Percentiles rank a stretch among this genome's conserved stretches.
phyloP scores from a whole-genome alignment of 1,284 basidiomycete genomes.

The Melampsora americana region DNA sequence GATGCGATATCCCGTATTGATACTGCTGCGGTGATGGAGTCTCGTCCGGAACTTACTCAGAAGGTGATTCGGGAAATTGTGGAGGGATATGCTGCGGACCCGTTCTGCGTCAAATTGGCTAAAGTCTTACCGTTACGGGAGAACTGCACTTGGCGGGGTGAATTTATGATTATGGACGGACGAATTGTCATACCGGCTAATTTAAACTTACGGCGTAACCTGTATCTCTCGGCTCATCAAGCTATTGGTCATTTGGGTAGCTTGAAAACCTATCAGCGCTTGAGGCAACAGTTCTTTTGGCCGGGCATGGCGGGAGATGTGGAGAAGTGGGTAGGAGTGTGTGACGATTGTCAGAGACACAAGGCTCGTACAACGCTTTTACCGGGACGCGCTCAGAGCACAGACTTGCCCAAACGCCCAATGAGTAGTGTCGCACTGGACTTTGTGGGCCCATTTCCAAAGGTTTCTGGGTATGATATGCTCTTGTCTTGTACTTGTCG shows the following conservation, averaged over 20 bases:
- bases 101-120: not conserved
- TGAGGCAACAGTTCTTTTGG: not conserved
- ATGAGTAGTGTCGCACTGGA: not conserved
- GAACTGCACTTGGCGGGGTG: not conserved
- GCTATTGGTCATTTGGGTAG: not conserved
- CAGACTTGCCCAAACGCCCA: not conserved
- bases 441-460: not conserved
- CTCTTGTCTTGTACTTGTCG: not conserved
- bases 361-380: not conserved
- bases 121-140: not conserved
- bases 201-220: not conserved
- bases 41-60: not conserved
- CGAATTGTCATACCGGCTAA: not conserved
- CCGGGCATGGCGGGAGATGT: not conserved
- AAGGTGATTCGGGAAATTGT: not conserved
- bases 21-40: not conserved
- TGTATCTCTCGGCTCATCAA: not conserved
- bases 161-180: not conserved
- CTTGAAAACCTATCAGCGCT: not conserved
- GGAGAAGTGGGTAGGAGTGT: not conserved
- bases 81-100: not conserved
- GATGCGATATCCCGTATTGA: not conserved
- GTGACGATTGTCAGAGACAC: not conserved
- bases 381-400: not conserved
- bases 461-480: not conserved